Base-by-base conservation (phyloP, 331 rosid species). In the Cydonia oblonga region DNA sequence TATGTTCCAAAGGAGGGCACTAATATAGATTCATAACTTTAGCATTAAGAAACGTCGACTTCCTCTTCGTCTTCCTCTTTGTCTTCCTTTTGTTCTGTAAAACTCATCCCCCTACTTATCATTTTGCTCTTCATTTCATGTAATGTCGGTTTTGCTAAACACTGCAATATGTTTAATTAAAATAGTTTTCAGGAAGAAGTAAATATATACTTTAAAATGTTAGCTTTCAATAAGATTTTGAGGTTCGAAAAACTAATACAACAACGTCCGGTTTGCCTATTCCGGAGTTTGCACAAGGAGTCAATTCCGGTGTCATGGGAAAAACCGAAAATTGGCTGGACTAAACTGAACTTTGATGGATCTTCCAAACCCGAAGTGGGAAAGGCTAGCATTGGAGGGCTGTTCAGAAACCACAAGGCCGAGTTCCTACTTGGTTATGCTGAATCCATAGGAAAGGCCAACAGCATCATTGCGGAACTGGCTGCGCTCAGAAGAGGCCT, bases 261-360 rank as follows among this genome's bases (percentile, higher is more conserved):
- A 66, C 69, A 25, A 42, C 87, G 88, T 70, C 85, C 84, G 32
- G 71, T 28, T 26, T n/a, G 72, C 10, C 61, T 72, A n/a, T 49
- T 79, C 5, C 72, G 90, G 70, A 66, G 51, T 70, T 74, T 78
- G 61, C 92, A 84, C 40, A 84, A 83, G 71, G 82, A 80, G 68
- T 57, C 85, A 46, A 89, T 89, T 62, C 90, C 86, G 32, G 96
- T 90, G 76, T 42, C 71, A 74, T 90, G 96, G 96, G 79, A 78
- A 28, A 87, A 84, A 67, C 96, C 96, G 1, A 71, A 67, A 49
- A 38, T 78, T 1, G 96, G 96, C 3, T 88, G 95, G 86, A 85
- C 88, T n/a, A 90, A 90, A 51, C 74, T 90, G 63, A 90, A 90
- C 38, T 90, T 88, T 42, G 96, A 90, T 58, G 96, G 96, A 2